Base-by-base conservation (phyloP, 176 grass and related monocot species). In the Lolium perenne region DNA sequence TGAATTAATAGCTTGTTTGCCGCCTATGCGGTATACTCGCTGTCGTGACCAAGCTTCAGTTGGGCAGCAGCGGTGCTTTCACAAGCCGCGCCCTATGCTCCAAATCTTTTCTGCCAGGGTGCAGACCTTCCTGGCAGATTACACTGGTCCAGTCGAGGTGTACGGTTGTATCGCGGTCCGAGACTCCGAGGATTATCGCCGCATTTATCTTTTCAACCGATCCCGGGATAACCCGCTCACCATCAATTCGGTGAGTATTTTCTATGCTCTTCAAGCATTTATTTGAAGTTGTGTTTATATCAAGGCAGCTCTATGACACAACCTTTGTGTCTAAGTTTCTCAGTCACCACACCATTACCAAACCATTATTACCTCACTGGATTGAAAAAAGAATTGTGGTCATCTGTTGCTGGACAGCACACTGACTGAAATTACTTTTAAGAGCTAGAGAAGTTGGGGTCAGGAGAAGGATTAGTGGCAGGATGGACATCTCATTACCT, bases 11-110 rank as follows among this genome's bases (percentile, higher is more conserved):
- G 67, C 67, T 71, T 41, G 8, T 0, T 10, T 71, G 18, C 38
- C 38, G 0, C 66, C 66, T 69, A 69, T 69, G 66, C 7, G 66
- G 17, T 43, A 71, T 71, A 71, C 40, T 21, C 1, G 2, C 1
- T 71, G 40, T 3, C 46, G 10, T 5, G 10, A 3, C 0, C 0
- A 21, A 46, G 40, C 9, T 46, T 71, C 10, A 11, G 2, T 41
- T 46, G 20, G 4, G 4, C 69, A 46, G 69, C 18, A 71, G 3
- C 41, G 69, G 69, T 71, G 69, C 10, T 71, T 71, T 4, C 69
- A 71, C 40, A 71, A 71, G 69, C 40, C 69, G 4, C 9, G 69
- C 20, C 69, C 69, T 46, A 71, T 71, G 20, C 69, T 71, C 20
- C 69, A 71, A 21, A 2, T 71, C 40, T 71, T 71, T 0, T 46